phyloP scores from a whole-genome alignment of 495 filamentous ascomycete species.

The Thermothielavioides terrestris region DNA sequence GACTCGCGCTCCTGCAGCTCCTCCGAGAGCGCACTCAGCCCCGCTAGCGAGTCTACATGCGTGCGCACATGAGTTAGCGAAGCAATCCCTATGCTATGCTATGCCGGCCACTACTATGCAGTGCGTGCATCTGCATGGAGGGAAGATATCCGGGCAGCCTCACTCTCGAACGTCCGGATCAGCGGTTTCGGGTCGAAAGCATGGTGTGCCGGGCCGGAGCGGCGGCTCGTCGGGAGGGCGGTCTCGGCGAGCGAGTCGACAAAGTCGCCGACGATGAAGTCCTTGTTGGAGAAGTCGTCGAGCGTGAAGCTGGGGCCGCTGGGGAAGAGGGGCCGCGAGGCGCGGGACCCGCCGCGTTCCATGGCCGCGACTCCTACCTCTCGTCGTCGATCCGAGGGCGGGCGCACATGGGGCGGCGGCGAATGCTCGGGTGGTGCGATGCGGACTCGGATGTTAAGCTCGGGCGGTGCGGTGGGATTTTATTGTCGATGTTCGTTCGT shows the following conservation, averaged over 20 bases:
- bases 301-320: constrained; percentile 73
- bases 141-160: constrained; percentile 11
- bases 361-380: constrained; percentile 27
- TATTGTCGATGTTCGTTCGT: neutral
- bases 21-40: constrained; percentile 71
- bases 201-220: constrained; percentile 58
- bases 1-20: constrained; percentile 80
- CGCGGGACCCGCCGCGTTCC: constrained; percentile 38
- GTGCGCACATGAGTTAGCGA: neutral
- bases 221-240: constrained; percentile 63
- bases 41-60: constrained; percentile 55
- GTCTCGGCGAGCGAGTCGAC: constrained; percentile 86
- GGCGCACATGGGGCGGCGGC: constrained; percentile 11
- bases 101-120: too few relatives aligned
- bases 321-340: constrained; percentile 60
- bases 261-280: constrained; percentile 98
- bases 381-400: constrained; percentile 5
- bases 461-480: too few relatives aligned
- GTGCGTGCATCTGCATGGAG: too few relatives aligned
- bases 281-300: constrained; percentile 80
- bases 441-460: too few relatives aligned
- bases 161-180: constrained; percentile 89
- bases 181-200: constrained; percentile 96
- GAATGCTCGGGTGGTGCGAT: neutral
- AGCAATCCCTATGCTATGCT: too few relatives aligned